A percentile compares a stretch with the other conserved stretches of the same genome.
phyloP scores from a whole-genome alignment of 148 eudicot species.

The Dianthus caryophyllus region DNA sequence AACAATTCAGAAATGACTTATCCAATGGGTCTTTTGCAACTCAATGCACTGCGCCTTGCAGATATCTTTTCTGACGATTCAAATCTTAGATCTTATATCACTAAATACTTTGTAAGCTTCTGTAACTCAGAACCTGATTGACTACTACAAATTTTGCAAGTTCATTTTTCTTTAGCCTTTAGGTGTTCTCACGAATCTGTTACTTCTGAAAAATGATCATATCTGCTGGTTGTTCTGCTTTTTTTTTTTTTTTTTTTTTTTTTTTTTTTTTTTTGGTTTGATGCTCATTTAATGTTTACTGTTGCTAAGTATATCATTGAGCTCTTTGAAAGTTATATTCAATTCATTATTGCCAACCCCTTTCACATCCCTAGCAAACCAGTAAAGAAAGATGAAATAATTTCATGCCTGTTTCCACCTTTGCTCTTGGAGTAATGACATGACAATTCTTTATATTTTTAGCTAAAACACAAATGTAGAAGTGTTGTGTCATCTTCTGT shows the following conservation, averaged over 20 bases:
- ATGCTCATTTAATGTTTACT: constrained; percentile 12
- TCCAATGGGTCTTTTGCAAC: constrained; percentile 77
- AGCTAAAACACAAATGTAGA: not conserved
- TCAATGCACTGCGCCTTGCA: constrained; percentile 82
- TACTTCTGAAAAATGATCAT: not conserved
- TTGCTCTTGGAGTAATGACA: not conserved
- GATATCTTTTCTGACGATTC: constrained; percentile 98
- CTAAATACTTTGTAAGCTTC: constrained; percentile 63
- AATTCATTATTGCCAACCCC: not conserved
- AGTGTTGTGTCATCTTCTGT: not conserved
- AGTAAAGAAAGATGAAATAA: not conserved
- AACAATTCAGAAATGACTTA: constrained; percentile 38
- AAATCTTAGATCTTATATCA: constrained; percentile 78
- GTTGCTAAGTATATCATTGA: not conserved
- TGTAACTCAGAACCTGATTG: constrained; percentile 12
- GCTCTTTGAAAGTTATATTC: not conserved
- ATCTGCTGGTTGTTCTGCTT: not conserved
- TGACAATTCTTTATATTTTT: not conserved
- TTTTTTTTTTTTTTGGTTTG: too few species aligned
- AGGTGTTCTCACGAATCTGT: not conserved
- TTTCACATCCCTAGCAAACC: not conserved
- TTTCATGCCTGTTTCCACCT: constrained; percentile 2
- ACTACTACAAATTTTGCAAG: not conserved
- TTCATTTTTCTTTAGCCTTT: not conserved
- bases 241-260: too few species aligned